Evolutionary conservation across 441 rosid species (phyloP), one percentile per base, ranked within the genome.

Genomic region (Viola pubescens): DNA sequence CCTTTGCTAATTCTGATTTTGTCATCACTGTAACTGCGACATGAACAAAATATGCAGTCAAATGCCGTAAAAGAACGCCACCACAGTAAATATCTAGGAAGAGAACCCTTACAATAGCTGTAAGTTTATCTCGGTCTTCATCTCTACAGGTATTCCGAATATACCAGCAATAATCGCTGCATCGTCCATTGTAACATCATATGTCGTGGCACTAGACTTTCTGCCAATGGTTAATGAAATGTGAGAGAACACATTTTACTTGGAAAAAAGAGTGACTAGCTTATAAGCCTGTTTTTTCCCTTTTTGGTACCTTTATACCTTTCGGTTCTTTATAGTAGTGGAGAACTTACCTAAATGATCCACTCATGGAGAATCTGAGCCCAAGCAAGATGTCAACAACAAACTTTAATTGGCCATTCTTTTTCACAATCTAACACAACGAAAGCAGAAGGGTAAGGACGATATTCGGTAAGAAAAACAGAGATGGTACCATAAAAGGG

Each of bases 281-380:
- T 8, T 7, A 12, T 4, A 46, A 7, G n/a, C 49, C 4, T 8
- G 11, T 46, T 12, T 4, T 46, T 12, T 46, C 0, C 46, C 37
- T 52, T 52, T 12, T 9, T 40, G 6, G 40, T 51, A 51, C 3
- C 9, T 51, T 2, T 37, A 16, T 26, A 14, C 34, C 38, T 43
- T 6, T 6, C 7, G 46, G 46, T 6, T 6, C 10, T 26, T 10
- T 39, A 60, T 26, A 34, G 47, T 37, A 39, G 19, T 49, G 13
- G 0, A 40, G 37, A 16, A 78, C 95, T 81, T 78, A 85, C 98
- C 61, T 76, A 58, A 73, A 81, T 16, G 69, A 74, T 62, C 97
- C 95, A 49, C 65, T 81, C 92, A 85, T 84, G 62, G 97, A 85
- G 82, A 92, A 92, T 72, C 82, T 85, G 66, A 89, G 67, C 4